Percentiles rank a stretch among this genome's conserved stretches.
These are phyloP conservation scores for Ascochyta lentis DNA, from an alignment of 2,329 filamentous ascomycete species.

Conservation along the genomic window DNA sequence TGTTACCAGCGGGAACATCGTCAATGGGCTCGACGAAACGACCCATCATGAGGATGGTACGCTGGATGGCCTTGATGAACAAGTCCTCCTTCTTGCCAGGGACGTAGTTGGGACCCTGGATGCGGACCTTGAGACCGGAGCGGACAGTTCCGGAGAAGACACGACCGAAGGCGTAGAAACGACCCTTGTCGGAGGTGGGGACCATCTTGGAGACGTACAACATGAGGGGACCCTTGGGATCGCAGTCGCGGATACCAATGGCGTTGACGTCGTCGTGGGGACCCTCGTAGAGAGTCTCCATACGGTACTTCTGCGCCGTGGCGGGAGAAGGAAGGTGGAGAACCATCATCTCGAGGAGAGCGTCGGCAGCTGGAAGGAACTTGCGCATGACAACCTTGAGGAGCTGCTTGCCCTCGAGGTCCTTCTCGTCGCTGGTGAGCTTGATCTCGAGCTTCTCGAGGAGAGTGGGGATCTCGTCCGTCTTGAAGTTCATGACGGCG, in stretches of 20 bases:
- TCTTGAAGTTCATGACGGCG: constrained; percentile 98
- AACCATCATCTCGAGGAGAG: constrained; percentile 99
- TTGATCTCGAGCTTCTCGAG: constrained; percentile 95
- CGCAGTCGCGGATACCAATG: constrained; percentile 97
- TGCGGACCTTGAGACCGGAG: constrained; percentile 99
- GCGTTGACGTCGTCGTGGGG: constrained; percentile 89
- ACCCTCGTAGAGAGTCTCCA: constrained; percentile 98
- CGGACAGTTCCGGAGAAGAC: constrained; percentile 98
- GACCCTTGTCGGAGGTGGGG: constrained; percentile 98
- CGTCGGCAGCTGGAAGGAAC: constrained; percentile 97
- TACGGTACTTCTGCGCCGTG: constrained; percentile 96
- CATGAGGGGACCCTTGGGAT: constrained; percentile 98
- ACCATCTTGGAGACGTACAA: constrained; percentile 99
- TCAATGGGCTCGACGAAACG: constrained; percentile 98
- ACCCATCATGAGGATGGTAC: constrained; percentile 99
- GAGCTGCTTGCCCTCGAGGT: constrained; percentile 95
- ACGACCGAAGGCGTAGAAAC: constrained; percentile 99
- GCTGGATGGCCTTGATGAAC: constrained; percentile 99
- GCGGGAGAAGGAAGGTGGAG: constrained; percentile 96
- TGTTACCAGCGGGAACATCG: constrained; percentile 99
- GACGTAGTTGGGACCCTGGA: constrained; percentile 98
- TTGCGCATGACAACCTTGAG: constrained; percentile 99
- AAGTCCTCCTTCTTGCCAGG: constrained; percentile 99
- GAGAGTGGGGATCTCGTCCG: constrained; percentile 82
- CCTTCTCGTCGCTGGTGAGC: constrained; percentile 83